Conservation (phyloP, 768 basidiomycete genomes). For the Hericium alpestre region DNA sequence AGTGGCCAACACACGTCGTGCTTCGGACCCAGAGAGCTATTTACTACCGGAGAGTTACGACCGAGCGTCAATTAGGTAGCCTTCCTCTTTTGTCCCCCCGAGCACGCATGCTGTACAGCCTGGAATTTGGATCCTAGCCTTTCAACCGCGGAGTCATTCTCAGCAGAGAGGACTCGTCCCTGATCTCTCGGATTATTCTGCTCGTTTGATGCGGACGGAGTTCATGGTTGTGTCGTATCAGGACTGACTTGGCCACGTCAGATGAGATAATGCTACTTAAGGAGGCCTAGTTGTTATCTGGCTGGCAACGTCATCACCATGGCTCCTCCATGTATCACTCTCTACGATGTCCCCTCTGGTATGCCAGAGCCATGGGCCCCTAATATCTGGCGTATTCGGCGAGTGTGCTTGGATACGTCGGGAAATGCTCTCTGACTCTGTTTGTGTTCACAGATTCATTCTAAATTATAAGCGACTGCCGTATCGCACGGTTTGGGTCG, state of each 20-base stretch:
- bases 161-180: not conserved
- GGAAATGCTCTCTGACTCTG: not conserved
- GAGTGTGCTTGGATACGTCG: not conserved
- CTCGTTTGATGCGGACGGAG: not conserved
- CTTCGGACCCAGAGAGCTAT: no score
- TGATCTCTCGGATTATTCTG: not conserved
- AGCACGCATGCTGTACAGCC: not conserved
- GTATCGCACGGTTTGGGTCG: conserved; percentile 62
- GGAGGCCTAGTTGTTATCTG: not conserved
- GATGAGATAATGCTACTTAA: not conserved
- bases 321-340: conserved; percentile 39
- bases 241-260: not conserved
- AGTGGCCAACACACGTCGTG: not conserved
- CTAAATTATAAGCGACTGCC: conserved; percentile 69
- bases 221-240: not conserved
- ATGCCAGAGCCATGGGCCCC: conserved; percentile 66
- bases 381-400: conserved; percentile 67
- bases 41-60: no score
- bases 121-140: not conserved
- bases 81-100: not conserved
- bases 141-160: not conserved
- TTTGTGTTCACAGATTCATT: conserved; percentile 37
- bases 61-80: not conserved
- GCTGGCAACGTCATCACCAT: not conserved
- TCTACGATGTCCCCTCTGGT: conserved; percentile 58